A percentile compares a stretch with the other conserved stretches of the same genome.
Conservation (phyloP, 345 rosid species). For the Isatis tinctoria region DNA sequence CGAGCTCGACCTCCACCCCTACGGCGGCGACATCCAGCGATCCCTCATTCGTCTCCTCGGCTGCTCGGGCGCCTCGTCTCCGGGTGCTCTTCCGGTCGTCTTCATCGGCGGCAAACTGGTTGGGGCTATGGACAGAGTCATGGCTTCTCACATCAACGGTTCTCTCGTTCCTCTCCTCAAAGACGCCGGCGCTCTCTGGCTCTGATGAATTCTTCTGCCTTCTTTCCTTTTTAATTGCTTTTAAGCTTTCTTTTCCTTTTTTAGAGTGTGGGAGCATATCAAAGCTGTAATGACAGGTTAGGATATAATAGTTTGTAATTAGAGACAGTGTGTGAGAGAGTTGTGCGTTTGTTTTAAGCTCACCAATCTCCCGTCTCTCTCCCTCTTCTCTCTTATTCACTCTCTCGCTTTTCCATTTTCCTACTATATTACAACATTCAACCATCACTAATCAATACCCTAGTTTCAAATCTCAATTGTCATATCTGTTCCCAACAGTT, state of each 20-base stretch:
- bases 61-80: slow-evolving; percentile 40
- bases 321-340: slow-evolving; percentile 18
- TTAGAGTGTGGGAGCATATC: not conserved
- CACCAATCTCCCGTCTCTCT: slow-evolving; percentile 4
- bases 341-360: slow-evolving; percentile 26
- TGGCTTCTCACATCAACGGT: slow-evolving; percentile 94
- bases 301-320: slow-evolving; percentile 16
- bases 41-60: slow-evolving; percentile 63
- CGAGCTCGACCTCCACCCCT: slow-evolving; percentile 83
- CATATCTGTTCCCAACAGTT: not conserved
- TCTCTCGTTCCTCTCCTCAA: slow-evolving; percentile 93
- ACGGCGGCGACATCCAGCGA: slow-evolving; percentile 59
- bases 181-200: slow-evolving; percentile 94
- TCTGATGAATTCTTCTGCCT: slow-evolving; percentile 26
- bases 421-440: not conserved
- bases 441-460: not conserved
- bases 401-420: not conserved
- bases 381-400: not conserved
- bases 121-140: slow-evolving; percentile 86
- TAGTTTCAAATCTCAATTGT: not conserved
- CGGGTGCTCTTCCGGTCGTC: slow-evolving; percentile 72
- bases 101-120: slow-evolving; percentile 91
- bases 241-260: not conserved
- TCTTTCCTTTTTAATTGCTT: not conserved
- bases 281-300: slow-evolving; percentile 25